phyloP scores from a whole-genome alignment of 306 rosid species.

The Vigna reflexopilosa region DNA sequence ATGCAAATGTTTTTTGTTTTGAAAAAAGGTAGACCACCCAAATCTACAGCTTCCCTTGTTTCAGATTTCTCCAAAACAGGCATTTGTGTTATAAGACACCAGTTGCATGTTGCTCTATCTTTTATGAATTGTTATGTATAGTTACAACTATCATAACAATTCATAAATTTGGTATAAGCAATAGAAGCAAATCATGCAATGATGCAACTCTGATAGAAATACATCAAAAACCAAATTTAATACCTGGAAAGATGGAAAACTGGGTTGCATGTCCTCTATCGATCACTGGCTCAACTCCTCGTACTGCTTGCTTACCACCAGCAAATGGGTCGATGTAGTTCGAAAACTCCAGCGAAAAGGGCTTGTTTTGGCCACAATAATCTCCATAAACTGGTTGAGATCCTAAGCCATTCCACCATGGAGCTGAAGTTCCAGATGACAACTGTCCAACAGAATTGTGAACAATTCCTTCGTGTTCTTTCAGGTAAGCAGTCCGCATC shows the following conservation, averaged over 20 bases:
- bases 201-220: no score
- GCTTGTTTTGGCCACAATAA: slow-evolving; percentile 56
- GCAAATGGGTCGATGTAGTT: slow-evolving; percentile 54
- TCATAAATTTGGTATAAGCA: neutral
- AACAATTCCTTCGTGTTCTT: slow-evolving; percentile 65
- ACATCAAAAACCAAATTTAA: neutral
- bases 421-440: slow-evolving; percentile 55
- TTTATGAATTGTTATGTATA: neutral
- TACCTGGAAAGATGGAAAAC: slow-evolving; percentile 76
- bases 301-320: slow-evolving; percentile 42
- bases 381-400: slow-evolving; percentile 59
- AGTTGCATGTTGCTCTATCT: neutral
- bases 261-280: slow-evolving; percentile 61
- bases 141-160: neutral
- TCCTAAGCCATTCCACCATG: slow-evolving; percentile 68
- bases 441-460: slow-evolving; percentile 61
- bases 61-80: neutral
- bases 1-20: neutral
- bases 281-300: slow-evolving; percentile 51
- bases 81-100: neutral
- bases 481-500: slow-evolving; percentile 61
- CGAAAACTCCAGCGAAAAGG: slow-evolving; percentile 54
- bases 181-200: slow-evolving; percentile 1
- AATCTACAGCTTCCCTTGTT: neutral
- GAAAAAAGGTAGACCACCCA: neutral